Evolutionary conservation across 2,329 filamentous ascomycete genomes (phyloP), one percentile per base, ranked within the genome.

Genomic region (Aspergillus alliaceus): DNA sequence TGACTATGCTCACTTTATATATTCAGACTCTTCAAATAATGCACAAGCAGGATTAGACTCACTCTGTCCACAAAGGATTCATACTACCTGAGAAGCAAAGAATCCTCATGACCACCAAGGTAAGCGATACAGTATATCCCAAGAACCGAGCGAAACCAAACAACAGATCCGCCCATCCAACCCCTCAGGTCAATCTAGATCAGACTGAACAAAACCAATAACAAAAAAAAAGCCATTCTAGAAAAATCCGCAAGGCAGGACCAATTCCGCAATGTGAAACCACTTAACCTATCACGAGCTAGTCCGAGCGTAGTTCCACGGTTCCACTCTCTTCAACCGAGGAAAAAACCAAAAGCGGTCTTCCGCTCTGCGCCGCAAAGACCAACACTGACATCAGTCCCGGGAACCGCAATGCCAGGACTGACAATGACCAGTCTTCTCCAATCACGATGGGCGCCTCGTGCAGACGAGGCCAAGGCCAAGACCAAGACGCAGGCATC

Each of bases 391-490:
- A 32, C 44, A 14, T 48, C 44, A 47, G 44, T 47, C 31, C 44
- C 27, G 5, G 42, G 8, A 3, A 14, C 25, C 44, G 11, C 25
- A 27, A 44, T 24, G 49, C 32, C 50, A 56, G 53, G 29, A 25
- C 6, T 15, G 40, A 39, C 44, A 62, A 48, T 18, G 11, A 22
- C 44, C n/a, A 48, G 27, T 32, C 44, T 68, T 14, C 57, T 66
- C 54, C 59, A 58, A 56, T 68, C 66, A 37, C 65, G 65, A 59
- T 68, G 66, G 66, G 66, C 66, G 15, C 66, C 66, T 9, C 37
- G 59, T 22, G 32, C 51, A 22, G 57, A 55, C 31, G 42, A 48
- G 22, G 3, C 6, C 35, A 9, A 53, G 47, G 31, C 20, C 15
- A 49, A 47, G n/a, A n/a, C n/a, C n/a, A n/a, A n/a, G n/a, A n/a